Base-by-base conservation (phyloP, 2,329 filamentous ascomycete species). In the Dryadomyces quercivorus region DNA sequence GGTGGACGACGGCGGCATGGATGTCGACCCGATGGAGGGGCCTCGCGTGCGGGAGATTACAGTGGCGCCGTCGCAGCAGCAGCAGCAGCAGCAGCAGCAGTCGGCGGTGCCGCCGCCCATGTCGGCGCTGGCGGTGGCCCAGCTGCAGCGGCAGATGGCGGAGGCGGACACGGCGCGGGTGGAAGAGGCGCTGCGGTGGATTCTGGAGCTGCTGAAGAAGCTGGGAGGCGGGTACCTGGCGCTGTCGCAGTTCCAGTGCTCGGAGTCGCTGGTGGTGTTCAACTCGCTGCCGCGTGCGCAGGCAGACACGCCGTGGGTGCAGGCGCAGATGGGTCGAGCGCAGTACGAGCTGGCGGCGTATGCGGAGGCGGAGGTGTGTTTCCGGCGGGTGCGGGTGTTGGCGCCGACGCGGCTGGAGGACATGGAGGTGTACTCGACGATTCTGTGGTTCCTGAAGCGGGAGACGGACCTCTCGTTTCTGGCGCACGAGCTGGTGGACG, bases 381-480 rank as follows among this genome's bases (percentile, higher is more conserved):
- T 95, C 67, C 77, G 82, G 56, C 82, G 84, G 55, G 80, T 98
- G 60, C 84, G 89, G 51, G 80, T 85, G 36, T 76, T 93, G 61
- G 84, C 88, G 13, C 92, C 92, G 1, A 87, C 88, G 1, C 82
- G 88, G 4, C 76, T 94, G 47, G 86, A 95, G 65, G 91, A 96
- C 64, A 96, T 97, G 91, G 93, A 98, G 66, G 84, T 97, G 40
- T 98, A 95, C 70, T 97, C 92, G 15, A 98, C 93, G 0, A 85
- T 95, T n/a, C 77, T 98, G n/a, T 98, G 94, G 93, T 91, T 96
- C 67, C 73, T 96, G 58, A 95, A 95, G 69, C 85, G 87, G 59
- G 92, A 96, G 64, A 87, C 90, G 0, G 88, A 96, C 58, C 76
- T 98, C 21, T 91, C 92, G 0, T 95, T 93, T 69, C 76, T 98